Conservation (phyloP, 352 stramenopile genomes). For the Globisporangium emineosum region DNA sequence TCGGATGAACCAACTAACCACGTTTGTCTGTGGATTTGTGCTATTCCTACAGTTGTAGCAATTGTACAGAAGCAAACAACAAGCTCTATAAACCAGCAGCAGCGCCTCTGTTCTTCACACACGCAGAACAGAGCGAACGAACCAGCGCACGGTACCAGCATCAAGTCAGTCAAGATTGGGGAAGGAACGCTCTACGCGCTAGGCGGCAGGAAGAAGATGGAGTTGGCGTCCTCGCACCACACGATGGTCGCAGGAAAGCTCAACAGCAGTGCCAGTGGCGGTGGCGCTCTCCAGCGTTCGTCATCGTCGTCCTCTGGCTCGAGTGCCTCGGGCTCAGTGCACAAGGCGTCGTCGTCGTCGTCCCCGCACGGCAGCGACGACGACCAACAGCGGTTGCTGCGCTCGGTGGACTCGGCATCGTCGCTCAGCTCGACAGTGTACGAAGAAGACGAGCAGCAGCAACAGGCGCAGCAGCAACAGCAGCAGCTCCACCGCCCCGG, state of each 20-base stretch:
- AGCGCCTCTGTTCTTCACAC: neutral
- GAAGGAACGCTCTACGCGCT: constrained; percentile 3
- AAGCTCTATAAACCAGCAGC: neutral
- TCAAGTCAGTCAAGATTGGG: constrained; percentile 11
- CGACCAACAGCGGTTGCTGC: constrained; percentile 15
- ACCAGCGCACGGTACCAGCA: neutral
- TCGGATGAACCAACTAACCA: neutral
- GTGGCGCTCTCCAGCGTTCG: neutral
- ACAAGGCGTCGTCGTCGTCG: constrained; percentile 8
- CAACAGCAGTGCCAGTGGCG: neutral
- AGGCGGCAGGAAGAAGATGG: constrained; percentile 10
- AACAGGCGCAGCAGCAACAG: neutral
- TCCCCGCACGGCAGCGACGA: constrained; percentile 15
- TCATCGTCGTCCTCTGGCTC: constrained; percentile 1
- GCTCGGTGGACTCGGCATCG: constrained; percentile 22
- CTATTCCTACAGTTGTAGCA: neutral
- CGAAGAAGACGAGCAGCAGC: constrained; percentile 24
- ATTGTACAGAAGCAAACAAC: neutral
- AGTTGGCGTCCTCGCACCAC: constrained; percentile 10
- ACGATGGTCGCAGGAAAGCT: neutral
- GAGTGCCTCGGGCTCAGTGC: neutral
- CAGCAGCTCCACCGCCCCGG: constrained; percentile 15
- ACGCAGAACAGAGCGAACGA: neutral
- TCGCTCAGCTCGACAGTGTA: constrained; percentile 26
- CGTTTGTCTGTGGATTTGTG: neutral